These are phyloP conservation scores for Prunus dulcis DNA, from an alignment of 306 rosid species.

Conservation along the genomic window DNA sequence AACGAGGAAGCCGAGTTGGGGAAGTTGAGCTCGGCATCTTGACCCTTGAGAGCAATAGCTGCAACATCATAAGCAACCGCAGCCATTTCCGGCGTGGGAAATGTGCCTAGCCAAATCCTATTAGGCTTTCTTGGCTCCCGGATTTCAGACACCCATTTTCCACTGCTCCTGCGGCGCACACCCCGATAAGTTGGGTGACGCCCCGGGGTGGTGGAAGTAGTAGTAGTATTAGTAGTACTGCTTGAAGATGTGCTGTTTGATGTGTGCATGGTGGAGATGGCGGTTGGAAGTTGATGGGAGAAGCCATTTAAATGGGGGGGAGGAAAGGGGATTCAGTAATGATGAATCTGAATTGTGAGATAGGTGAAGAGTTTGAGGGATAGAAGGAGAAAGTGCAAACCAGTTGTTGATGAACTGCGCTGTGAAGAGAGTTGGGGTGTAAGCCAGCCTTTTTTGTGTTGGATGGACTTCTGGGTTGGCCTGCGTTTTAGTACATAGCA, in stretches of 20 bases:
- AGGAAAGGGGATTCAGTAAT: neutral
- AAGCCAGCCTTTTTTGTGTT: conserved; percentile 40
- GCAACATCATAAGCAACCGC: conserved; percentile 95
- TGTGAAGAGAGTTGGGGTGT: conserved; percentile 31
- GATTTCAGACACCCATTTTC: conserved; percentile 63
- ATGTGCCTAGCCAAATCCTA: conserved; percentile 91
- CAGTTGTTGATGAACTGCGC: conserved; percentile 54
- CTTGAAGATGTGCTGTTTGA: neutral
- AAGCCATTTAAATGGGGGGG: conserved; percentile 48
- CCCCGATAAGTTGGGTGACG: conserved; percentile 44
- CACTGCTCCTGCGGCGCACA: conserved; percentile 47
- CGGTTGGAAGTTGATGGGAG: conserved; percentile 9
- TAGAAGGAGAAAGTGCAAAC: conserved; percentile 37
- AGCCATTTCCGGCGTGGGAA: conserved; percentile 84
- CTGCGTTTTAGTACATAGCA: conserved; percentile 26
- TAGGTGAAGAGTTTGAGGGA: neutral
- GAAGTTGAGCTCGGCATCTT: conserved; percentile 67
- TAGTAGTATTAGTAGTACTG: neutral
- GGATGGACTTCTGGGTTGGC: conserved; percentile 40
- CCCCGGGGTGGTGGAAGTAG: conserved; percentile 12
- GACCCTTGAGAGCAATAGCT: conserved; percentile 82
- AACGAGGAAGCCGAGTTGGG: conserved; percentile 77
- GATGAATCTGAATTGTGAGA: neutral
- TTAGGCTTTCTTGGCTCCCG: conserved; percentile 45
- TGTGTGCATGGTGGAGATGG: conserved; percentile 23